These are phyloP conservation scores for Otatea glauca DNA, from an alignment of 176 grass and related monocot genomes.

Conservation along the genomic window DNA sequence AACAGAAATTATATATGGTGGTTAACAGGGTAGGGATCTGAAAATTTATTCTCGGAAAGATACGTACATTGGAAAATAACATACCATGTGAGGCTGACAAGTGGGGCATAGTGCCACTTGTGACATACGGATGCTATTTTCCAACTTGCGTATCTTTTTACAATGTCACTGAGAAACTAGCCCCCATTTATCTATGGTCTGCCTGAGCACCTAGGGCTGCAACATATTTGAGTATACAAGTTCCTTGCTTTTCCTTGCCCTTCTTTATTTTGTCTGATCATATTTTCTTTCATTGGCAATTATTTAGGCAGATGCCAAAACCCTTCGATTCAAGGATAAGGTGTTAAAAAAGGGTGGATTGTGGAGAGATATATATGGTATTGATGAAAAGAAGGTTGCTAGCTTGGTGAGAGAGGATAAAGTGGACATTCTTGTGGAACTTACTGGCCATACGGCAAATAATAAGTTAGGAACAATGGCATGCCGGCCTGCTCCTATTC, in stretches of 20 bases:
- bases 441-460: constrained; percentile 98
- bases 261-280: constrained; percentile 36
- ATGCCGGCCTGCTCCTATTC: constrained; percentile 87
- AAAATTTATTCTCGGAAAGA: constrained; percentile 1
- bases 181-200: background rate
- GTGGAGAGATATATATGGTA: constrained; percentile 97
- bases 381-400: constrained; percentile 92
- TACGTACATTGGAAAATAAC: constrained; percentile 10
- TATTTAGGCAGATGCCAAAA: constrained; percentile 98
- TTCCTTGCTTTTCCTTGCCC: background rate
- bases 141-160: background rate
- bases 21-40: background rate
- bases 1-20: constrained; percentile 10
- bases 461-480: constrained; percentile 98
- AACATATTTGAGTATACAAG: constrained; percentile 5
- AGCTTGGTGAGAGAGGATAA: constrained; percentile 93
- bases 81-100: constrained; percentile 5
- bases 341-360: constrained; percentile 90
- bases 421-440: constrained; percentile 97
- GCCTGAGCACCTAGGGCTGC: background rate
- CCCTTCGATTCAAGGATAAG: constrained; percentile 91
- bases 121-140: background rate
- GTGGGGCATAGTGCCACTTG: background rate
- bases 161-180: background rate
- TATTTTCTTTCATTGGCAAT: constrained; percentile 42